Evolutionary conservation across 1,284 basidiomycete species (phyloP).

Genomic region (Ganoderma leucocontextum): DNA sequence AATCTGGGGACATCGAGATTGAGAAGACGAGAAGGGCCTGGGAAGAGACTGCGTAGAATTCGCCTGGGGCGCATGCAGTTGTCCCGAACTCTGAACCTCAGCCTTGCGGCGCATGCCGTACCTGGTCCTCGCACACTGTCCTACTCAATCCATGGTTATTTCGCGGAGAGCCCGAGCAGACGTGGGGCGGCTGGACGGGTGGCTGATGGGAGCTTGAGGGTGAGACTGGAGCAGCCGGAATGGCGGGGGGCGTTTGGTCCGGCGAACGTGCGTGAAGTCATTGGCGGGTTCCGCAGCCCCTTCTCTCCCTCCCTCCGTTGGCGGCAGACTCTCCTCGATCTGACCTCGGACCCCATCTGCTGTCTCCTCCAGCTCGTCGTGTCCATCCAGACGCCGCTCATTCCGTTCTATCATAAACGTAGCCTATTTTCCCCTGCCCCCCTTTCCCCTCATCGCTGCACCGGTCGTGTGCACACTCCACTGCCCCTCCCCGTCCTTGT

Average conservation of each 20-base stretch:
- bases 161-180: neutral
- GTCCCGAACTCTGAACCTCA: slow-evolving; percentile 15
- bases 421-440: slow-evolving; percentile 17
- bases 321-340: neutral
- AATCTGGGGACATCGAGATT: slow-evolving; percentile 24
- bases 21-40: slow-evolving; percentile 30
- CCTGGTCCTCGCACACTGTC: neutral
- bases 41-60: slow-evolving; percentile 10
- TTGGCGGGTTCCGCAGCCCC: slow-evolving; percentile 35
- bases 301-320: slow-evolving; percentile 7
- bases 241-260: slow-evolving; percentile 28
- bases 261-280: slow-evolving; percentile 54
- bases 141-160: slow-evolving; percentile 7
- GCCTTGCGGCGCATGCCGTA: slow-evolving; percentile 1
- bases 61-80: slow-evolving; percentile 6
- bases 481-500: neutral
- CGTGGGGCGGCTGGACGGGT: slow-evolving; percentile 1
- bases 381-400: slow-evolving; percentile 27
- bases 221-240: slow-evolving; percentile 20
- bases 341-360: neutral
- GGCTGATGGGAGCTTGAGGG: slow-evolving; percentile 15
- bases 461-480: slow-evolving; percentile 40
- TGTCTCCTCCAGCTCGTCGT: neutral
- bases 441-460: slow-evolving; percentile 14
- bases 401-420: slow-evolving; percentile 34